Base-by-base conservation (phyloP, 192 early-diverging fungal species). In the Chytriomyces hyalinus region DNA sequence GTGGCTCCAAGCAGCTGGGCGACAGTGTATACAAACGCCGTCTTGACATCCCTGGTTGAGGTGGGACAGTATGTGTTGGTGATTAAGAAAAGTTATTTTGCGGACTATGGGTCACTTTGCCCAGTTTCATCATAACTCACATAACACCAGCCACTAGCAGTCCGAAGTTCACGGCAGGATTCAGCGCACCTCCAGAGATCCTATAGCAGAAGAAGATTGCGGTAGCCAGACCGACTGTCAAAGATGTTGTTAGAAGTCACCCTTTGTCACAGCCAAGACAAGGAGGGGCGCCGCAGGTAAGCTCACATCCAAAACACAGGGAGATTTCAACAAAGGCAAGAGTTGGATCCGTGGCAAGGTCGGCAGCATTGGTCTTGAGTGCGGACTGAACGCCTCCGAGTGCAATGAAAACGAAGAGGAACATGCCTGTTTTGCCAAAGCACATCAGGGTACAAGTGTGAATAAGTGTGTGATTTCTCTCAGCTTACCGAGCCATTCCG, bases 131-230 rank as follows among this genome's bases (percentile, higher is more conserved):
- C 57, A 67, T 3, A 17, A 80, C 65, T 26, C 67, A 78, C 72
- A 92, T 69, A 64, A 86, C 82, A 28, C 90, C 87, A 20, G 84
- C 81, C 28, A 89, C 75, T 60, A 89, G 51, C 11, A 91, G 82
- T 22, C 84, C 81, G 9, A 92, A 57, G 15, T 86, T 83, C 28
- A 92, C 82, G 28, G 90, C 88, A 7, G 91, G 90, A 70, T 92
- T 92, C 67, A 92, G 81, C 15, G 82, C 81, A 6, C 89, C 86
- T 10, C 89, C 91, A 9, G 86, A 90, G 62, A 90, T 84, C n/a
- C 83, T 80, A 49, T 83, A 84, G 67, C 80, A 82, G 6, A 87
- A 77, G 73, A 81, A 85, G 26, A 90, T 61, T 17, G 78, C 73
- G 10, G 84, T 76, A 10, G 83, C 71, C 15, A 91, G 75, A 20